Percentiles rank a stretch among this genome's conserved stretches.
These are phyloP conservation scores for Blumeria graminis DNA, from an alignment of 2,329 filamentous ascomycete genomes.

Conservation along the genomic window DNA sequence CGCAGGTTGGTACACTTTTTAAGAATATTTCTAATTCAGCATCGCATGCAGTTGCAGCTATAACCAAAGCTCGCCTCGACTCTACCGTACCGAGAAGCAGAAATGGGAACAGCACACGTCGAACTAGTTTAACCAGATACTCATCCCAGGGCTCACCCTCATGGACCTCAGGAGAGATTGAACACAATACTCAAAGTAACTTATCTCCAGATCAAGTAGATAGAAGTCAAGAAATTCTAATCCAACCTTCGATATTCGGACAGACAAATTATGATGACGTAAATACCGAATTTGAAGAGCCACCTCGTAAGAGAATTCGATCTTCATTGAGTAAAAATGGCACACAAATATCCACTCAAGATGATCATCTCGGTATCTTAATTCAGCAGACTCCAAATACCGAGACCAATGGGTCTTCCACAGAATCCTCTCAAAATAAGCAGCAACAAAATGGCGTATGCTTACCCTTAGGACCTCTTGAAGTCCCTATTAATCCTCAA, in stretches of 20 bases:
- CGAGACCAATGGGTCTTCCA: conserved; percentile 57
- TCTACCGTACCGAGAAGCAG: conserved; percentile 50
- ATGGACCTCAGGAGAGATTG: conserved; percentile 44
- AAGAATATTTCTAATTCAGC: conserved; percentile 89
- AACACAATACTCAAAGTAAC: conserved; percentile 56
- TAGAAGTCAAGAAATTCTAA: conserved; percentile 32
- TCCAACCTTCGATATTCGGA: conserved; percentile 35
- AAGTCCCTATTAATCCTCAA: conserved; percentile 33
- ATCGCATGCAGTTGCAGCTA: conserved; percentile 78
- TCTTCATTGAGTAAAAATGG: conserved; percentile 29
- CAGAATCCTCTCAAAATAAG: conserved; percentile 26
- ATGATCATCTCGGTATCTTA: conserved; percentile 23
- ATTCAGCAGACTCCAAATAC: conserved; percentile 46
- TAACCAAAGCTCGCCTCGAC: conserved; percentile 87
- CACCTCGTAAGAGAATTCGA: conserved; percentile 54
- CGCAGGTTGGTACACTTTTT: conserved; percentile 70
- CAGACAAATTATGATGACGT: conserved; percentile 17
- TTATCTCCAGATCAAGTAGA: conserved; percentile 52
- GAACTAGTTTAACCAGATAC: conserved; percentile 25
- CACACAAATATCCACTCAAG: conserved; percentile 10
- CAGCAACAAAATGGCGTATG: conserved; percentile 27
- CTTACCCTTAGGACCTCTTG: conserved; percentile 39
- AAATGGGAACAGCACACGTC: conserved; percentile 22
- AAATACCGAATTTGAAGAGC: conserved; percentile 38
- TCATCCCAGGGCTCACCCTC: conserved; percentile 49